A percentile compares a stretch with the other conserved stretches of the same genome.
Conservation (phyloP, 805 yeast species). For the Metschnikowia vanudenii region DNA sequence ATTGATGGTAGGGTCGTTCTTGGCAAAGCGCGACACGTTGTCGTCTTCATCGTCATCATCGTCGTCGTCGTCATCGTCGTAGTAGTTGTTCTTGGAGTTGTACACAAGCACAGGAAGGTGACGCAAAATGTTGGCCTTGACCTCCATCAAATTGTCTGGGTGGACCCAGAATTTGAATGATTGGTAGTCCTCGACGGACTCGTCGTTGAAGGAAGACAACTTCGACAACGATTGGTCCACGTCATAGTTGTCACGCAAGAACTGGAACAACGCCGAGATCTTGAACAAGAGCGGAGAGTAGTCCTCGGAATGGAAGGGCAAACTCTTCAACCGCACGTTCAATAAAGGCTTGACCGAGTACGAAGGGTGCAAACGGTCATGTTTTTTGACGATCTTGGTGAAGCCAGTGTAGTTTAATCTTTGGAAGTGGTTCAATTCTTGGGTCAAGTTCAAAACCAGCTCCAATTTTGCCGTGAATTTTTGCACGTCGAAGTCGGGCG, state of each 20-base stretch:
- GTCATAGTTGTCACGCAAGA: conserved; percentile 70
- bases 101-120: conserved; percentile 91
- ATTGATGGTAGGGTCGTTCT: conserved; percentile 67
- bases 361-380: conserved; percentile 83
- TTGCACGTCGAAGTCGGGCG: conserved; percentile 51
- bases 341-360: conserved; percentile 89
- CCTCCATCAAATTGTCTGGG: conserved; percentile 91
- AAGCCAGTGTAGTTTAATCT: conserved; percentile 94
- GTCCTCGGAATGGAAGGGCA: conserved; percentile 94
- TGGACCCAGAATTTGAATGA: conserved; percentile 94
- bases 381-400: conserved; percentile 91
- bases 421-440: conserved; percentile 85
- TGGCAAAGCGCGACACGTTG: conserved; percentile 13
- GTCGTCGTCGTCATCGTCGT: conserved; percentile 48
- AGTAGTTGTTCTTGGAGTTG: conserved; percentile 42
- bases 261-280: conserved; percentile 75
- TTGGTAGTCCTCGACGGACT: conserved; percentile 43
- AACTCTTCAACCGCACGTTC: conserved; percentile 78
- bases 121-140: conserved; percentile 90
- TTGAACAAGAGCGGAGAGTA: conserved; percentile 87
- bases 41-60: conserved; percentile 46
- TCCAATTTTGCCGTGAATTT: conserved; percentile 70
- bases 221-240: conserved; percentile 48
- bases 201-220: conserved; percentile 45
- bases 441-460: conserved; percentile 67